Percentiles rank a stretch among this genome's conserved stretches.
These are phyloP conservation scores for Sesbania bispinosa DNA, from an alignment of 306 rosid species.

Conservation along the genomic window DNA sequence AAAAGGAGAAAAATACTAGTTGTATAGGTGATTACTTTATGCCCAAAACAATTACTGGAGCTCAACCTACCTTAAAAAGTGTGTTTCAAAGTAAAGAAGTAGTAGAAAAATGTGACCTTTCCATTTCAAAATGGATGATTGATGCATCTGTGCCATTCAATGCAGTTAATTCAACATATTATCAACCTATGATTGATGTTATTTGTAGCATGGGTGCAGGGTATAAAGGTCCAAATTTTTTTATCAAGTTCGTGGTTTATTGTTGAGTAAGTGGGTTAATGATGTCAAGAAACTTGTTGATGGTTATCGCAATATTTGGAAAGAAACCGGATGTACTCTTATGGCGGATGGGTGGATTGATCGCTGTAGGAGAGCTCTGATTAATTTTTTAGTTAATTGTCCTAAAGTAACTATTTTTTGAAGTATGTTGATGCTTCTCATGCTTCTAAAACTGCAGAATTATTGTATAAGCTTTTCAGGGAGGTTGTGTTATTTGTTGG, in stretches of 20 bases:
- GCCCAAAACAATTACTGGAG: background rate
- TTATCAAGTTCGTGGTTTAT: background rate
- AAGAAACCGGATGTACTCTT: background rate
- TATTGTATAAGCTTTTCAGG: no score
- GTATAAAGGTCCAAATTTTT: background rate
- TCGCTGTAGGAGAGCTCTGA: background rate
- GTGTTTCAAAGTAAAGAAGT: background rate
- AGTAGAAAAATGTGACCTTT: background rate
- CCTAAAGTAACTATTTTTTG: no score
- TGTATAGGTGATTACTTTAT: background rate
- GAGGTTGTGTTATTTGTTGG: no score
- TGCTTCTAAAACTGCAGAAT: no score
- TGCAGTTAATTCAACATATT: background rate
- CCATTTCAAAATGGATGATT: background rate
- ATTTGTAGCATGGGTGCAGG: background rate
- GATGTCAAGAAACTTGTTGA: background rate
- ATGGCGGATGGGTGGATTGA: background rate
- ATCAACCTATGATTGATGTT: no score
- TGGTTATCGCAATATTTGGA: background rate
- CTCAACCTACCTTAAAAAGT: background rate
- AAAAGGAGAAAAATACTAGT: background rate
- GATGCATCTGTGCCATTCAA: background rate
- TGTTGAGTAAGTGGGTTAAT: background rate
- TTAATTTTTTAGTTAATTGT: background rate
- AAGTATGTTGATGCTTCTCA: background rate